These are phyloP conservation scores for Cryptococcus depauperatus DNA, from an alignment of 1,284 basidiomycete genomes.

Conservation along the genomic window DNA sequence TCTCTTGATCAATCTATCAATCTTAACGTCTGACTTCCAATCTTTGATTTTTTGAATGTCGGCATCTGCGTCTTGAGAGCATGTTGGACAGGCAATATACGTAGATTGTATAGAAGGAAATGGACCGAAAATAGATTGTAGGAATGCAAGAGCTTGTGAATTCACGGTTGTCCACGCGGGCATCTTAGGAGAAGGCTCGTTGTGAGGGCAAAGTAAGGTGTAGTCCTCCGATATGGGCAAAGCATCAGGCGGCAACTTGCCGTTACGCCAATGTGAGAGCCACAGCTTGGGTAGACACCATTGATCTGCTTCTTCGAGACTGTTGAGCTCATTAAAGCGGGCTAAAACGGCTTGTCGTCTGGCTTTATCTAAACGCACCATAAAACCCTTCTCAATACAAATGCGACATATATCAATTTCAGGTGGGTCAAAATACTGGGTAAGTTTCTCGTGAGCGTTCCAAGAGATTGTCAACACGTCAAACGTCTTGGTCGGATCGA, in stretches of 20 bases:
- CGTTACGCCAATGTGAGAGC: slow-evolving; percentile 23
- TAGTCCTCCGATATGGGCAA: slow-evolving; percentile 18
- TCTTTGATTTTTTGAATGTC: neutral
- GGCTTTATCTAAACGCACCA: neutral
- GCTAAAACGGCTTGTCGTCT: slow-evolving; percentile 9
- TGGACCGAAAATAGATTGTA: slow-evolving; percentile 26
- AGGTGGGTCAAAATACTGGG: slow-evolving; percentile 3
- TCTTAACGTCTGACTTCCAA: slow-evolving; percentile 10
- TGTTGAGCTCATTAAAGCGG: slow-evolving; percentile 22
- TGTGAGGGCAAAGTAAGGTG: slow-evolving; percentile 31
- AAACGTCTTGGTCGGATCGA: slow-evolving; percentile 19
- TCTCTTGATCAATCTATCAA: slow-evolving; percentile 11
- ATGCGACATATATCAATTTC: slow-evolving; percentile 22
- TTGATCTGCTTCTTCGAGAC: neutral
- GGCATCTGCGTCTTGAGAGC: slow-evolving; percentile 3
- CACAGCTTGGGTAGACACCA: slow-evolving; percentile 25
- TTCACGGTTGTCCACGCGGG: slow-evolving; percentile 9
- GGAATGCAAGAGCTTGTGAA: slow-evolving; percentile 13
- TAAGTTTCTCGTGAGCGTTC: slow-evolving; percentile 22
- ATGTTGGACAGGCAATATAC: slow-evolving; percentile 13
- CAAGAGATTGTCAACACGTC: slow-evolving; percentile 20
- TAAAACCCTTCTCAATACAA: slow-evolving; percentile 23
- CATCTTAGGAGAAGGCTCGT: slow-evolving; percentile 6
- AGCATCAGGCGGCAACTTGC: slow-evolving; percentile 2
- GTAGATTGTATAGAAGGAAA: slow-evolving; percentile 15